These are phyloP conservation scores for Ophiosphaerella narmari DNA, from an alignment of 2,329 filamentous ascomycete genomes.

Conservation along the genomic window DNA sequence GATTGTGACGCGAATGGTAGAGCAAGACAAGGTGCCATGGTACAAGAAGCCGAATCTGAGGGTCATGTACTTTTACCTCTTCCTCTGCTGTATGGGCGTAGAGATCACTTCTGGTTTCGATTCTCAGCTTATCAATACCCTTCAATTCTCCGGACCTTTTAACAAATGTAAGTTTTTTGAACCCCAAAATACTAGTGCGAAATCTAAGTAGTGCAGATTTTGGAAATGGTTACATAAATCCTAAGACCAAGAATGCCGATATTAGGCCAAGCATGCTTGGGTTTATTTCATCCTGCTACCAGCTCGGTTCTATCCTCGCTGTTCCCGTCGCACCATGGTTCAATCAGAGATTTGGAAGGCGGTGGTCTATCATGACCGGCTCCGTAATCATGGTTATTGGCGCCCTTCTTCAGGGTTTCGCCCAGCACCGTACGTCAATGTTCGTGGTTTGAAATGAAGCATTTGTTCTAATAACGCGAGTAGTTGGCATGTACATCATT, in stretches of 20 bases:
- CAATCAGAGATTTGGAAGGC: slow-evolving; percentile 55
- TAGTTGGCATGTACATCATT: slow-evolving; percentile 63
- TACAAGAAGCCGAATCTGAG: slow-evolving; percentile 49
- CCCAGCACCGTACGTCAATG: slow-evolving; percentile 35
- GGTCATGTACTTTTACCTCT: slow-evolving; percentile 45
- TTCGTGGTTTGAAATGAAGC: not conserved
- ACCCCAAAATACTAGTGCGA: too few species aligned
- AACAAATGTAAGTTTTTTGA: slow-evolving; percentile 33
- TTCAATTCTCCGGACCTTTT: slow-evolving; percentile 42
- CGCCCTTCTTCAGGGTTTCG: slow-evolving; percentile 62
- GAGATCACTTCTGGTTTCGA: slow-evolving; percentile 47
- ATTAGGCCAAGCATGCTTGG: slow-evolving; percentile 37
- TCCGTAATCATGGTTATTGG: slow-evolving; percentile 63
- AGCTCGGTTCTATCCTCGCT: slow-evolving; percentile 41
- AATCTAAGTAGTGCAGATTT: slow-evolving; percentile 31
- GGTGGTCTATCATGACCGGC: slow-evolving; percentile 62
- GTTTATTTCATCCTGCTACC: slow-evolving; percentile 43
- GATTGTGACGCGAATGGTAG: slow-evolving; percentile 51
- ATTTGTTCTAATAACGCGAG: slow-evolving; percentile 2
- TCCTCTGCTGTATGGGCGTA: slow-evolving; percentile 45
- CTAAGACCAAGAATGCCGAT: slow-evolving; percentile 15
- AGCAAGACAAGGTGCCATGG: slow-evolving; percentile 49
- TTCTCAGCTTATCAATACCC: slow-evolving; percentile 44
- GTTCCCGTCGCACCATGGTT: slow-evolving; percentile 41
- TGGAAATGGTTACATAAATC: slow-evolving; percentile 29